phyloP scores from a whole-genome alignment of 1,284 basidiomycete genomes.

The Thelephora terrestris region DNA sequence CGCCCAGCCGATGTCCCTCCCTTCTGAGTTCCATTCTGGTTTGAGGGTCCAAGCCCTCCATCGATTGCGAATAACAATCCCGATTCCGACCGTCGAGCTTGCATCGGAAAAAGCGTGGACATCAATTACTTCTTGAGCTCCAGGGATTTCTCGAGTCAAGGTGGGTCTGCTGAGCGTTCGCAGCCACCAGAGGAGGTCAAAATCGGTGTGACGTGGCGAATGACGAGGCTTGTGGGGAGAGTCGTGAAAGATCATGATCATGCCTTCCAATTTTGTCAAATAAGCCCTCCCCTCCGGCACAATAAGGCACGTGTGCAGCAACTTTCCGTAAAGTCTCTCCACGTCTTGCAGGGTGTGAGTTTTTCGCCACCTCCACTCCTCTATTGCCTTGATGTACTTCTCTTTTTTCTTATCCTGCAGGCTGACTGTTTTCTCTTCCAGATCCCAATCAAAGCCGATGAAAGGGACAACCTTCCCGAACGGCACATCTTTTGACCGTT shows the following conservation, averaged over 20 bases:
- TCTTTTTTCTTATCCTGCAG: constrained; percentile 13
- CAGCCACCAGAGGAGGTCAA: constrained; percentile 32
- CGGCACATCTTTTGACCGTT: constrained; percentile 18
- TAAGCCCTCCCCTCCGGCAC: constrained; percentile 37
- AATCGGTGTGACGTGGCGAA: constrained; percentile 10
- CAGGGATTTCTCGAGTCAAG: constrained; percentile 19
- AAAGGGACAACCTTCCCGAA: constrained; percentile 18
- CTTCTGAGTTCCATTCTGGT: constrained; percentile 18
- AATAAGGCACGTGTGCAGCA: constrained; percentile 23
- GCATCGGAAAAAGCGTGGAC: constrained; percentile 31
- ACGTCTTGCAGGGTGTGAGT: constrained; percentile 2
- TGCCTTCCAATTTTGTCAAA: constrained; percentile 30
- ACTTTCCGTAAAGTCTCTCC: constrained; percentile 4
- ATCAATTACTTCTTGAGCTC: constrained; percentile 18
- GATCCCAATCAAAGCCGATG: constrained; percentile 27
- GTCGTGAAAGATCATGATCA: constrained; percentile 14
- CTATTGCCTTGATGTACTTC: constrained; percentile 16
- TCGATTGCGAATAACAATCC: constrained; percentile 5
- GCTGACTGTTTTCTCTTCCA: constrained; percentile 8
- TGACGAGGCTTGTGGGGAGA: constrained; percentile 14
- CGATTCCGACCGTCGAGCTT: constrained; percentile 28
- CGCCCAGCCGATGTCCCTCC: constrained; percentile 17
- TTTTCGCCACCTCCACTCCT: background rate
- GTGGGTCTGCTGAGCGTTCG: constrained; percentile 6
- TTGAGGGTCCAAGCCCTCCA: too few relatives aligned